A percentile compares a stretch with the other conserved stretches of the same genome.
Evolutionary conservation across 495 filamentous ascomycete genomes (phyloP).

Genomic region (Penicillium bovifimosum): DNA sequence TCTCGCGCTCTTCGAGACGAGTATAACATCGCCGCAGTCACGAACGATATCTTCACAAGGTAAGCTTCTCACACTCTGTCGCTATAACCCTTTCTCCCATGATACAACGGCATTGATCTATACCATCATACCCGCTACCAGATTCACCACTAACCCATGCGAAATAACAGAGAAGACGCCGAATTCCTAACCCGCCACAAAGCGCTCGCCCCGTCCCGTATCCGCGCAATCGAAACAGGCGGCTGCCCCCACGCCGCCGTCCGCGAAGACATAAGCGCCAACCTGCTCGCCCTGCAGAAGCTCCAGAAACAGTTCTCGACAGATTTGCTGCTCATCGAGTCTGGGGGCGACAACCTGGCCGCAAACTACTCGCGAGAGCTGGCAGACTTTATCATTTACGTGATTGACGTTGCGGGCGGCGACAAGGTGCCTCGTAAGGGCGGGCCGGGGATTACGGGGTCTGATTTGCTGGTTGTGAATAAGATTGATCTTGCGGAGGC

Average conservation of each 20-base stretch:
- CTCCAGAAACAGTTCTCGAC: constrained; percentile 70
- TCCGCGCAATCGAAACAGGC: constrained; percentile 94
- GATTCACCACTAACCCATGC: neutral
- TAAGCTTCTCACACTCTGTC: constrained; percentile 14
- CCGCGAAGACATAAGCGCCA: constrained; percentile 91
- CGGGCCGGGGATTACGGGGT: constrained; percentile 93
- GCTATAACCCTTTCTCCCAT: no score
- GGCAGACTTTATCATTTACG: constrained; percentile 96
- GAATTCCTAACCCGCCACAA: constrained; percentile 87
- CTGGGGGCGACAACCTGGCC: constrained; percentile 91
- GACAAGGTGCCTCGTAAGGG: constrained; percentile 97
- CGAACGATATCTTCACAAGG: constrained; percentile 97
- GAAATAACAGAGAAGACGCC: constrained; percentile 70
- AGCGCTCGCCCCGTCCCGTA: constrained; percentile 75
- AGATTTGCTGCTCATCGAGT: constrained; percentile 84
- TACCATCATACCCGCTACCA: neutral
- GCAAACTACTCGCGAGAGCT: constrained; percentile 93
- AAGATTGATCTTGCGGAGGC: constrained; percentile 93
- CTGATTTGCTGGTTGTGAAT: constrained; percentile 86
- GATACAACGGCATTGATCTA: neutral
- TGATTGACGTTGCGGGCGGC: constrained; percentile 95
- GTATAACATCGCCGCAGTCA: constrained; percentile 89
- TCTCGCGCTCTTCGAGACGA: constrained; percentile 69
- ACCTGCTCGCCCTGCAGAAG: constrained; percentile 85
- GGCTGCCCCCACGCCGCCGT: constrained; percentile 97